Evolutionary conservation across 1,284 basidiomycete genomes (phyloP), one percentile per base, ranked within the genome.

Genomic region (Pascua sp.): DNA sequence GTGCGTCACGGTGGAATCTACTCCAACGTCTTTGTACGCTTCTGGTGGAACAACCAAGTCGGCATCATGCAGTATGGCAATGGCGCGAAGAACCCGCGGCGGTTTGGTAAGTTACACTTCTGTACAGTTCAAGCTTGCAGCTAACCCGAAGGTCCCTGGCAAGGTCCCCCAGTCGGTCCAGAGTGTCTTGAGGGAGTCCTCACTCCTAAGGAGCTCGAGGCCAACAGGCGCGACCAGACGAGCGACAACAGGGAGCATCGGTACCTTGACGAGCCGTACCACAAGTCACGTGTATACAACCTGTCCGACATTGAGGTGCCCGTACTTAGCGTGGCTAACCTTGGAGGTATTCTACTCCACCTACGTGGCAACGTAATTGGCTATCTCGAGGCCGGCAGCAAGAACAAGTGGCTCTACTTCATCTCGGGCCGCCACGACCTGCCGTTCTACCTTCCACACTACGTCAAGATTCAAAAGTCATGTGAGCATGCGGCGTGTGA

Each of bases 321-420:
- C 0, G 39, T 70, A 8, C 65, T 75, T 11, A 67, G 63, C 39
- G 73, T 74, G 12, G 73, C 73, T 53, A 75, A 75, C 55, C 66
- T 71, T 47, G 72, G 73, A 32, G 71, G 71, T 15, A 72, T 70
- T 51, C 51, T 61, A 0, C 65, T 75, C 0, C 73, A 75, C 56
- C 63, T 75, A 5, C 67, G 72, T 11, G 73, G 73, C 32, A 75
- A 75, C 56, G 67, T 75, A 7, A 50, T 70, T 4, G 73, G 71
- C 12, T 76, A 73, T 56, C 41, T 69, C 16, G 67, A 69, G 36
- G 73, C 68, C 2, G 66, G 65, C 2, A 66, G 68, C 8, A 63
- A 60, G 54, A 62, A 71, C 60, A 76, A 76, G 59, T 76, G 73
- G 73, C 66, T 76, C 10, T 69, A 63, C 53, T 67, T 72, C 56